A percentile compares a stretch with the other conserved stretches of the same genome.
Evolutionary conservation across 768 basidiomycete species (phyloP).

Genomic region (Boletus sensibilis): DNA sequence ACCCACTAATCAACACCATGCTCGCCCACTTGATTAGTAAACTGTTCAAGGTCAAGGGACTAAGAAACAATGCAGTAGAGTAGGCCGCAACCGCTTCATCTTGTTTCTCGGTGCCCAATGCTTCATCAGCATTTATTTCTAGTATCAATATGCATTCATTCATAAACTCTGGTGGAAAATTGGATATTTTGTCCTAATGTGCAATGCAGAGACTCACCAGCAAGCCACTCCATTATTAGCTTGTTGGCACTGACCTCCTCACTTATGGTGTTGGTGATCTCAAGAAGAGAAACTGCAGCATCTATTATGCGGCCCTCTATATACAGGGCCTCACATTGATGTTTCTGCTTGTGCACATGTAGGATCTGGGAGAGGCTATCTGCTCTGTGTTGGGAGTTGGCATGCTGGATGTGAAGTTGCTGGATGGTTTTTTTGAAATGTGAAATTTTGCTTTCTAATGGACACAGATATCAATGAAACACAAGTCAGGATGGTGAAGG

Average conservation of each 20-base stretch:
- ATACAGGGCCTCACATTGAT: conserved; percentile 4
- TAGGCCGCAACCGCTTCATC: conserved; percentile 1
- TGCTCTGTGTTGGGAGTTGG: background rate
- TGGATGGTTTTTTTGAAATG: background rate
- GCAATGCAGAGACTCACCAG: background rate
- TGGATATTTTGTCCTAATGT: too few species aligned
- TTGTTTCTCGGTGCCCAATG: background rate
- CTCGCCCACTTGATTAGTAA: conserved; percentile 9
- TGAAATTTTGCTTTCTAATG: background rate
- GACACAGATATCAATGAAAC: background rate
- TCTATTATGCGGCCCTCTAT: background rate
- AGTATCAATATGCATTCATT: background rate
- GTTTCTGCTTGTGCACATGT: background rate
- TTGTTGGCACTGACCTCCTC: background rate
- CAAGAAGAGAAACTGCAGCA: conserved; percentile 1
- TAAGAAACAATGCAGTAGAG: background rate
- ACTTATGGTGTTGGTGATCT: background rate
- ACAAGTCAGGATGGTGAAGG: too few species aligned
- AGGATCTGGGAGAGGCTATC: too few species aligned
- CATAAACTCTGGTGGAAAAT: background rate
- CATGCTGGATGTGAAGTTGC: background rate
- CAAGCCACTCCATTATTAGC: background rate
- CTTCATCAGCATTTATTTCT: background rate
- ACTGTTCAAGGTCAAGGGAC: background rate
- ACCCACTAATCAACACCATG: background rate